Evolutionary conservation across 768 basidiomycete genomes (phyloP).

Genomic region (Lactifluus rugatus): DNA sequence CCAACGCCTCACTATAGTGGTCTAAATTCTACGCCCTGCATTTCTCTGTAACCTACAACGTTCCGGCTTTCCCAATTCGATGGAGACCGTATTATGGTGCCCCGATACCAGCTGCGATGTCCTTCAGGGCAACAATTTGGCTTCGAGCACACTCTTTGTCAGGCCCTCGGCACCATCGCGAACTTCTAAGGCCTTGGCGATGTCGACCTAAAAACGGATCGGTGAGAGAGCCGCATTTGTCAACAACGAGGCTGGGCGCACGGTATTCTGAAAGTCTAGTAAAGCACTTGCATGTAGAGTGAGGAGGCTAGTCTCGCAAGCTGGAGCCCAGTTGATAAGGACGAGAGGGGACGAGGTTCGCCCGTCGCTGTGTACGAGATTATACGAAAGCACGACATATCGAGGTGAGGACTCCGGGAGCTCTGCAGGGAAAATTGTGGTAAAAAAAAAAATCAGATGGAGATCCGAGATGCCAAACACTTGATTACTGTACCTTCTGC

Average conservation of each 20-base stretch:
- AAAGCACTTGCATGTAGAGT: conserved; percentile 78
- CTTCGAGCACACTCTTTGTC: conserved; percentile 62
- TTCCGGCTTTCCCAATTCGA: neutral
- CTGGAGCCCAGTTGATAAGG: conserved; percentile 83
- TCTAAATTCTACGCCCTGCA: neutral
- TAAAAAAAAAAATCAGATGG: neutral
- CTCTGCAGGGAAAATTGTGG: conserved; percentile 39
- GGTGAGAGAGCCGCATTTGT: neutral
- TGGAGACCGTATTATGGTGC: no score
- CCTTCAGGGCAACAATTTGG: conserved; percentile 34
- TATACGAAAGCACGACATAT: conserved; percentile 78
- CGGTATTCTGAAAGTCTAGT: conserved; percentile 69
- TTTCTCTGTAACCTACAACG: conserved; percentile 1
- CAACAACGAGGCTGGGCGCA: conserved; percentile 22
- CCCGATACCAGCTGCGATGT: neutral
- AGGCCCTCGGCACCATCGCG: conserved; percentile 74
- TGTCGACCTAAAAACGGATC: conserved; percentile 44
- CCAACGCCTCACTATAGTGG: neutral
- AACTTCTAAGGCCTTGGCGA: conserved; percentile 73
- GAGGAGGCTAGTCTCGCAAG: conserved; percentile 63
- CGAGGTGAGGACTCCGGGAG: conserved; percentile 82
- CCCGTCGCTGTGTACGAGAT: conserved; percentile 70
- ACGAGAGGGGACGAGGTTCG: conserved; percentile 78
- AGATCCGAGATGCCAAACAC: neutral
- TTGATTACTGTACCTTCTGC: conserved; percentile 54